phyloP scores from a whole-genome alignment of 2,329 filamentous ascomycete species.

The Fonsecaea pugnacius region DNA sequence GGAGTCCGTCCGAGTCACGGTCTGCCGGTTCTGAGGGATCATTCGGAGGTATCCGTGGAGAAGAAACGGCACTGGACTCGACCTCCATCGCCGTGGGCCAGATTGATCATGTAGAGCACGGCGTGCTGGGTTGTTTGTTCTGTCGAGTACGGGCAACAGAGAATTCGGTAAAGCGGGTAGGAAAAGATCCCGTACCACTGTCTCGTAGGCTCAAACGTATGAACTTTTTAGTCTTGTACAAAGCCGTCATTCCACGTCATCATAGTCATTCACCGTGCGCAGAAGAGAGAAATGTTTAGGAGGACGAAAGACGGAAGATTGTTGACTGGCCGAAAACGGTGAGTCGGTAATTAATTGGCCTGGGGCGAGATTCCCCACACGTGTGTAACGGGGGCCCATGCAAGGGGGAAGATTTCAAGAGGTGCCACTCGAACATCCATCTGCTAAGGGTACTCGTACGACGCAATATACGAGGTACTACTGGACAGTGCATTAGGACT shows the following conservation, averaged over 20 bases:
- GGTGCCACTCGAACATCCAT: no score
- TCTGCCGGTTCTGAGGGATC: background rate
- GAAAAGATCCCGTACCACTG: background rate
- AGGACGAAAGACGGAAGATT: background rate
- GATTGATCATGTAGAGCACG: background rate
- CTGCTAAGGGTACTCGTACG: no score
- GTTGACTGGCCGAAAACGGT: constrained; percentile 19
- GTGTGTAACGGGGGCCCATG: background rate
- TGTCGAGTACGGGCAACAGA: background rate
- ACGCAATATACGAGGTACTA: no score
- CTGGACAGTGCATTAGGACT: background rate
- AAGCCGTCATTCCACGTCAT: constrained; percentile 7
- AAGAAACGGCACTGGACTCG: background rate
- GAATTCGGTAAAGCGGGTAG: background rate
- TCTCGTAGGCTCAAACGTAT: background rate
- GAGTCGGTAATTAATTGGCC: constrained; percentile 19
- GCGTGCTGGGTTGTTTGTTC: background rate
- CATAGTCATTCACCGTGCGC: background rate
- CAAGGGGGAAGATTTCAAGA: no score
- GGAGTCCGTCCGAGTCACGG: constrained; percentile 1
- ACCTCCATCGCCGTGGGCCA: constrained; percentile 13
- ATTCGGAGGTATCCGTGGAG: background rate
- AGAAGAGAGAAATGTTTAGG: constrained; percentile 4
- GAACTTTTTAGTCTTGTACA: background rate
- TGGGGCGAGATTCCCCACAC: constrained; percentile 8